Conservation (phyloP, 2,329 filamentous ascomycete genomes). For the Aspergillus tanneri region DNA sequence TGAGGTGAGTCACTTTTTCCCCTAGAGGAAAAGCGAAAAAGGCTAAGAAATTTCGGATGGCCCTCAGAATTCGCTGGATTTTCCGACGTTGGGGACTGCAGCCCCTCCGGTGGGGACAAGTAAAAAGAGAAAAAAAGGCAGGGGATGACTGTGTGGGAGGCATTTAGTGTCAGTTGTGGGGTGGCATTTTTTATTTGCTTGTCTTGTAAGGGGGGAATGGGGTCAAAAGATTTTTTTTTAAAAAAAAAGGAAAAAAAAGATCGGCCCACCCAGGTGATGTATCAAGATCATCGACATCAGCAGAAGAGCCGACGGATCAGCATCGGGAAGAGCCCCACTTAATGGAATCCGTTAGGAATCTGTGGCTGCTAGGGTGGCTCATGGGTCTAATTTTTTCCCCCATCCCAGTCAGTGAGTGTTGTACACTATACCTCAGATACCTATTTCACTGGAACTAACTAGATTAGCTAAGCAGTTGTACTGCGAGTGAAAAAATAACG, state of each 20-base stretch:
- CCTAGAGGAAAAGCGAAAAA: constrained; percentile 6
- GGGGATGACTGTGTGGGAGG: background rate
- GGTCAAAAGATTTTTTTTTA: constrained; percentile 4
- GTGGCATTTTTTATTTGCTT: constrained; percentile 1
- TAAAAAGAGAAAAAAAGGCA: background rate
- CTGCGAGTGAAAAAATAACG: constrained; percentile 18
- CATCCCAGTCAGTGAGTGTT: too few species aligned
- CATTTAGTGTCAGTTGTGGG: background rate
- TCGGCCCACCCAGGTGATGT: constrained; percentile 25
- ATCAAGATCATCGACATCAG: constrained; percentile 28
- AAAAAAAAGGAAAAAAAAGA: constrained; percentile 13
- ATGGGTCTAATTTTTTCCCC: constrained; percentile 4
- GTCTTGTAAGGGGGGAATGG: constrained; percentile 7
- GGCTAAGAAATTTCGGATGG: constrained; percentile 5
- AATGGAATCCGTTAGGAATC: constrained; percentile 23
- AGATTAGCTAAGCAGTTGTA: constrained; percentile 16
- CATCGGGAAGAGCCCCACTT: constrained; percentile 25
- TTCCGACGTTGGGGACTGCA: constrained; percentile 3
- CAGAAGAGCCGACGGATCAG: constrained; percentile 25
- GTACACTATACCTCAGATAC: too few species aligned
- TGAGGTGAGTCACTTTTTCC: background rate
- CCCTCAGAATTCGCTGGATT: background rate
- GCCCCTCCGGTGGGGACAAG: background rate
- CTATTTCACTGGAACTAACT: too few species aligned
- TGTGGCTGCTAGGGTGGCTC: constrained; percentile 19